Evolutionary conservation across 768 basidiomycete genomes (phyloP), one percentile per base, ranked within the genome.

Genomic region (Saitozyma podzolica): DNA sequence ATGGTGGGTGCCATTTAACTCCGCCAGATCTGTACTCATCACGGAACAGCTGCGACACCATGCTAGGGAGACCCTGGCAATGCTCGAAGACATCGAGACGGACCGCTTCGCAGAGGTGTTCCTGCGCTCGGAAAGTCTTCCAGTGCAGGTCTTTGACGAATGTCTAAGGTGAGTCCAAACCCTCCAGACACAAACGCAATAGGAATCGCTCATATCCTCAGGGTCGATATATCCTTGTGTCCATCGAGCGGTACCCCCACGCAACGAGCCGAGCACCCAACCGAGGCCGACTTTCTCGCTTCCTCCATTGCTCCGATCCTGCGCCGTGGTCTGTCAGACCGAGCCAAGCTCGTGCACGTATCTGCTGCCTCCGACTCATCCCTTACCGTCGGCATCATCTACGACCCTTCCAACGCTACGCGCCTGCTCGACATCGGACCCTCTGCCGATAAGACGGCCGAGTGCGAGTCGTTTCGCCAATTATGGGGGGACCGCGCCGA

Each of bases 401-500:
- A 91, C 67, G 83, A 92, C 69, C 82, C 86, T 0, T 82, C 85
- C 8, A 80, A 89, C 63, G 91, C 92, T 2, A 87, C 87, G 66
- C 86, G 91, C 9, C 85, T 97, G 1, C 89, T 98, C 37, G 96
- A 98, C 70, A 90, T 93, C 65, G 95, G 95, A 3, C 95, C 95
- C 0, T 77, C 88, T 0, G 89, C 86, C 3, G 80, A 55, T 16
- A 76, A 81, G 9, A 40, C 68, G 4, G 82, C 79, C 6, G 82
- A 84, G 0, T 74, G 73, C 39, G 80, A 84, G 50, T 83, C 82
- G 3, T 99, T 96, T 83, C 86, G 88, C 20, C 84, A 86, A 6
- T 82, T 98, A 67, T 99, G 96, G 96, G 95, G 94, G 0, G 82
- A 85, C 45, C 95, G 92, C 78, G 88, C 93, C 0, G 95, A 98